A percentile compares a stretch with the other conserved stretches of the same genome.
Conservation (phyloP, 1,284 basidiomycete species). For the Pterulicium gracile region DNA sequence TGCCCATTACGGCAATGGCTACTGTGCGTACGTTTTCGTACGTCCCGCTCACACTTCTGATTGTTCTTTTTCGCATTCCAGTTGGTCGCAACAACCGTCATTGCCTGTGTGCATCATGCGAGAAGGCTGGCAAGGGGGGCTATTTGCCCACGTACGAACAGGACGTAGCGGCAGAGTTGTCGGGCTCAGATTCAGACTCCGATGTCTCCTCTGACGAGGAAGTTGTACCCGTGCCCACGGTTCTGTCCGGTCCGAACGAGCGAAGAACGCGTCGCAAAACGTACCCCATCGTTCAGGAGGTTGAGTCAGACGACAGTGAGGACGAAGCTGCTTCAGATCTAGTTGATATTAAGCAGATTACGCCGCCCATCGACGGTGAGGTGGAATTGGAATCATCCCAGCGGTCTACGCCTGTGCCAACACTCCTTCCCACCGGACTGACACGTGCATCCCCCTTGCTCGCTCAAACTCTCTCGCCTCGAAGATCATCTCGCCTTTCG, state of each 20-base stretch:
- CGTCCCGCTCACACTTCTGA: conserved; percentile 8
- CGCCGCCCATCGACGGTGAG: neutral
- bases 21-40: conserved; percentile 44
- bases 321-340: conserved; percentile 19
- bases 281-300: conserved; percentile 51
- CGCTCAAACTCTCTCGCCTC: conserved; percentile 1
- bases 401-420: conserved; percentile 14
- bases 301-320: conserved; percentile 43
- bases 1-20: conserved; percentile 76
- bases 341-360: neutral
- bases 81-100: conserved; percentile 81
- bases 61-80: conserved; percentile 18
- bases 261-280: conserved; percentile 68
- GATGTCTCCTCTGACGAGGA: conserved; percentile 23
- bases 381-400: conserved; percentile 20
- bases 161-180: conserved; percentile 25
- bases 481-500: conserved; percentile 3
- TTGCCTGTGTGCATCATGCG: conserved; percentile 87
- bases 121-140: conserved; percentile 63
- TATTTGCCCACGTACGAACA: conserved; percentile 51
- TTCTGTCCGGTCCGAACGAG: conserved; percentile 49
- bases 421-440: too few species aligned
- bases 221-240: conserved; percentile 21
- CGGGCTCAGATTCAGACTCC: conserved; percentile 29
- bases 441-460: conserved; percentile 12